A percentile compares a stretch with the other conserved stretches of the same genome.
Evolutionary conservation across 2,329 filamentous ascomycete species (phyloP).

Genomic region (Pleomassaria siparia): DNA sequence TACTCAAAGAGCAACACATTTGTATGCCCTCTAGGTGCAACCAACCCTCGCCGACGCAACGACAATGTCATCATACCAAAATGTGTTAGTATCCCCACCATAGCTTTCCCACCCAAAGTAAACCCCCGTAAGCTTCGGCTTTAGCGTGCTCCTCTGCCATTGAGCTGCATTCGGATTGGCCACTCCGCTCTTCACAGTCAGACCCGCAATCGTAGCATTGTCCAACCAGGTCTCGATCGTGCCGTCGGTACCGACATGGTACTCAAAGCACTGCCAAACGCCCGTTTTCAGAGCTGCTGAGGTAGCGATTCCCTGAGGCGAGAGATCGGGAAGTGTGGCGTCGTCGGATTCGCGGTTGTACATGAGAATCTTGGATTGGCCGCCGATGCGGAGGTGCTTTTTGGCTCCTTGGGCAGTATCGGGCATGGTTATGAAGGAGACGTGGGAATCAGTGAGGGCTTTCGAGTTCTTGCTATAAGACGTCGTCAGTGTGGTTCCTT

Average conservation of each 20-base stretch:
- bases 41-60: slow-evolving; percentile 53
- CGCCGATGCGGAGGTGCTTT: slow-evolving; percentile 64
- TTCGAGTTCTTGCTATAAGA: slow-evolving; percentile 55
- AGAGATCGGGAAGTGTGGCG: slow-evolving; percentile 63
- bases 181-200: slow-evolving; percentile 52
- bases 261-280: slow-evolving; percentile 62
- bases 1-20: too few species aligned
- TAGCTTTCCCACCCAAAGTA: slow-evolving; percentile 68
- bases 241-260: slow-evolving; percentile 60
- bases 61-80: slow-evolving; percentile 64
- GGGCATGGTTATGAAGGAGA: slow-evolving; percentile 66
- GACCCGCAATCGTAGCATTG: slow-evolving; percentile 52
- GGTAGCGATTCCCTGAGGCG: slow-evolving; percentile 59
- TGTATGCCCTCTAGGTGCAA: slow-evolving; percentile 44
- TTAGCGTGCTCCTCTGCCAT: slow-evolving; percentile 55
- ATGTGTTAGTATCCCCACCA: slow-evolving; percentile 61
- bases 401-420: slow-evolving; percentile 57
- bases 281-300: slow-evolving; percentile 55
- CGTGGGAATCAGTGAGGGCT: slow-evolving; percentile 60
- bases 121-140: slow-evolving; percentile 56
- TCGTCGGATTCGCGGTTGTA: slow-evolving; percentile 66
- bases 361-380: slow-evolving; percentile 63
- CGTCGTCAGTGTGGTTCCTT: slow-evolving; percentile 17
- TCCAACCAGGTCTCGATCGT: slow-evolving; percentile 64
- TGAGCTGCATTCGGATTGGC: slow-evolving; percentile 55